phyloP scores from a whole-genome alignment of 2,329 filamentous ascomycete genomes.

The Aspergillus viridinutans region DNA sequence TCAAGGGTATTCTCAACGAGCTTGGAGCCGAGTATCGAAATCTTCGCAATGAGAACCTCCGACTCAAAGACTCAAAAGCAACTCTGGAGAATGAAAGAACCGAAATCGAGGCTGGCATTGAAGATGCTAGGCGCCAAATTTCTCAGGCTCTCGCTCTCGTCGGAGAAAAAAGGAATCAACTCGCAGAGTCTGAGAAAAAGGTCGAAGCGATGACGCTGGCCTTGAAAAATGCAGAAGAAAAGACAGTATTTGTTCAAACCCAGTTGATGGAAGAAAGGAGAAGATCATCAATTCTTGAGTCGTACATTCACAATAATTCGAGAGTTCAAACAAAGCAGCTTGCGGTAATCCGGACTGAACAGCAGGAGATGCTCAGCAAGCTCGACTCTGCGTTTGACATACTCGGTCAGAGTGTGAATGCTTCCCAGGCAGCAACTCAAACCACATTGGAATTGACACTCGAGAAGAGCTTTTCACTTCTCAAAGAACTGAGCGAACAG shows the following conservation, averaged over 20 bases:
- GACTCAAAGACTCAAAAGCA: constrained; percentile 21
- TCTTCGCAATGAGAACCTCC: constrained; percentile 27
- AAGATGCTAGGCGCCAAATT: constrained; percentile 21
- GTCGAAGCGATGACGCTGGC: constrained; percentile 22
- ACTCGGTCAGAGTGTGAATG: constrained; percentile 9
- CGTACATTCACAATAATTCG: constrained; percentile 28
- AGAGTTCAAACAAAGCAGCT: constrained; percentile 19
- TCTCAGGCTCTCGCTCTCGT: constrained; percentile 11
- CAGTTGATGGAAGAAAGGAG: constrained; percentile 29
- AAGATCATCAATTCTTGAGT: constrained; percentile 25
- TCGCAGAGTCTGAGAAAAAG: constrained; percentile 15
- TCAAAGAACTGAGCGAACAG: constrained; percentile 14
- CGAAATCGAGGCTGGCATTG: constrained; percentile 20
- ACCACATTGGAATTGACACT: constrained; percentile 12
- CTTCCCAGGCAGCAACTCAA: constrained; percentile 11
- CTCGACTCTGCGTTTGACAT: constrained; percentile 15
- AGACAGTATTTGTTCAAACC: constrained; percentile 8
- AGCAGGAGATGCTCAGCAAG: constrained; percentile 18
- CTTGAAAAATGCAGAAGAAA: constrained; percentile 22
- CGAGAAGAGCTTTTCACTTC: constrained; percentile 11
- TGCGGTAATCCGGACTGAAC: constrained; percentile 18
- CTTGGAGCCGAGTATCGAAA: constrained; percentile 31
- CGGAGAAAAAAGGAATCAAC: constrained; percentile 15
- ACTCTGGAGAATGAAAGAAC: constrained; percentile 23
- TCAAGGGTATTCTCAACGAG: constrained; percentile 29